phyloP scores from a whole-genome alignment of 306 rosid genomes.

The Fagus sylvatica region DNA sequence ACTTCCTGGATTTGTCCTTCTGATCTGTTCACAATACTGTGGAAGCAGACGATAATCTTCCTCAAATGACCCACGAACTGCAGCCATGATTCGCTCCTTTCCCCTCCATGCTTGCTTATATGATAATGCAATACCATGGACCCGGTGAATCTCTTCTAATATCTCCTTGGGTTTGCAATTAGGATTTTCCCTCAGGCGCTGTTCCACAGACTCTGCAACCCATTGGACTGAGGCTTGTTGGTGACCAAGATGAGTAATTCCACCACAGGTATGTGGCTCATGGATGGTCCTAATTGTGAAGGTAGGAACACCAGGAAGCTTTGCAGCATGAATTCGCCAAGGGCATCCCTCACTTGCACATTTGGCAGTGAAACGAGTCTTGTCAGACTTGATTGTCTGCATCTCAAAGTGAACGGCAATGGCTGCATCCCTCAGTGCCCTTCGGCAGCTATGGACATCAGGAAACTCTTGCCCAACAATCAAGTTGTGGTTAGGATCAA shows the following conservation, averaged over 20 bases:
- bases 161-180: constrained; percentile 55
- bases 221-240: constrained; percentile 62
- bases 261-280: constrained; percentile 47
- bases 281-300: constrained; percentile 56
- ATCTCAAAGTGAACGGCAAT: constrained; percentile 55
- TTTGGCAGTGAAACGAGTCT: constrained; percentile 54
- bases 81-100: constrained; percentile 55
- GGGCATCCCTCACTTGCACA: constrained; percentile 58
- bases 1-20: constrained; percentile 52
- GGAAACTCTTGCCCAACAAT: constrained; percentile 60
- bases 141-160: constrained; percentile 55
- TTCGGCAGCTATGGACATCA: constrained; percentile 56
- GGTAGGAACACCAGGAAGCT: constrained; percentile 52
- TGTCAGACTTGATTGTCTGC: constrained; percentile 56
- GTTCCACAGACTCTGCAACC: constrained; percentile 57
- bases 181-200: constrained; percentile 49
- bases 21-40: constrained; percentile 53
- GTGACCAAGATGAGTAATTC: constrained; percentile 57
- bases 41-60: constrained; percentile 56
- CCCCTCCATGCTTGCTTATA: constrained; percentile 62
- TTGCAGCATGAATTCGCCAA: constrained; percentile 65
- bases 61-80: constrained; percentile 56
- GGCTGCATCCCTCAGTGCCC: constrained; percentile 60
- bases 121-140: constrained; percentile 51
- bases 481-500: constrained; percentile 28